Base-by-base conservation (phyloP, 1,139 yeast genomes). In the Hemisphaericaspora xylofermentans region DNA sequence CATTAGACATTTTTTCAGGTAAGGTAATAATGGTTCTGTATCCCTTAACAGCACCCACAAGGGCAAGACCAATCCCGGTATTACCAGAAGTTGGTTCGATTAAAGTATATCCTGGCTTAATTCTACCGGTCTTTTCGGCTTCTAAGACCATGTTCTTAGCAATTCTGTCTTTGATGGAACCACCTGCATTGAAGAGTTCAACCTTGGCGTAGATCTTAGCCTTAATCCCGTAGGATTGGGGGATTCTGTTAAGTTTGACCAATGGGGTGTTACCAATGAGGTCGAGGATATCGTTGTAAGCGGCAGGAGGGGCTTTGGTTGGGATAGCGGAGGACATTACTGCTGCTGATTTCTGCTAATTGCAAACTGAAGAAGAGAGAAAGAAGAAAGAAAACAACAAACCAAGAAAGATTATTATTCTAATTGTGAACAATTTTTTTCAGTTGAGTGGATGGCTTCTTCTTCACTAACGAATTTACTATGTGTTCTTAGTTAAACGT, bases 1-100 rank as follows among this genome's bases (percentile, higher is more conserved):
- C 96, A 61, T 87, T 87, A 30, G 94, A 85, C 96, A 88, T 88
- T 69, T 88, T 88, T 68, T 88, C 95, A 27, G 96, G 96, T 52
- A 88, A 74, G 6, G 95, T 87, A 61, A 88, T 88, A 58, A 88
- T 88, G 43, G 94, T 86, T 64, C 94, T 74, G 68, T 88, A 88
- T 38, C 95, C 95, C 58, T 78, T 82, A 39, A 88, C 88, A 33
- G 95, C 95, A 52, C 94, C 95, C 17, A 87, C 82, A 35, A 88
- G 72, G 4, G 96, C 95, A 53, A 88, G 74, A 48, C 95, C 96
- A 58, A 88, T 88, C 66, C 96, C 96, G 39, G 89, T 84, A 65
- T 84, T 84, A 59, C 95, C 95, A 12, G 93, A 84, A 25, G 96
- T 88, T 42, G 95, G 95, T 66, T 88, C 96, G 52, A 88, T 87